phyloP scores from a whole-genome alignment of 1,139 yeast species.

The Yamadazyma siamensis region DNA sequence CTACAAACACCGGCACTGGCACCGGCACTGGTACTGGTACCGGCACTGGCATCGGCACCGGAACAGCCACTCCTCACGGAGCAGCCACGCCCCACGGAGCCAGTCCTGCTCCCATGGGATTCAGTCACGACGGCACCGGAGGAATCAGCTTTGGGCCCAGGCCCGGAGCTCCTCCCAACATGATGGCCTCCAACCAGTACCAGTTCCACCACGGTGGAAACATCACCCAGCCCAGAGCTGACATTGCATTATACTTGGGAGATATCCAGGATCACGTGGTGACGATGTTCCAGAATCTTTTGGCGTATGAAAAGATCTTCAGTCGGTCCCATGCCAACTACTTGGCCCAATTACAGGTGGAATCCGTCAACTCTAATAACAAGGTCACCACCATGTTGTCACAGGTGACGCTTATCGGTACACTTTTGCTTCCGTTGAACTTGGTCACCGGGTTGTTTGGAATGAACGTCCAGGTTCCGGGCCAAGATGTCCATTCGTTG shows the following conservation, averaged over 20 bases:
- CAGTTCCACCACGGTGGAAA: constrained; percentile 15
- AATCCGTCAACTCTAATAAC: constrained; percentile 80
- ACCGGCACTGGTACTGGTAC: no score
- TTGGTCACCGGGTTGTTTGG: constrained; percentile 91
- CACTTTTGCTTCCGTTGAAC: constrained; percentile 85
- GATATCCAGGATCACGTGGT: constrained; percentile 98
- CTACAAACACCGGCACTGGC: constrained; percentile 9
- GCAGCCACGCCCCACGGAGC: no score
- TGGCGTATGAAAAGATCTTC: constrained; percentile 89
- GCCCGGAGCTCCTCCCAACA: constrained; percentile 17
- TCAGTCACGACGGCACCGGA: constrained; percentile 14
- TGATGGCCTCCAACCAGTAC: constrained; percentile 16
- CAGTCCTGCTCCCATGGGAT: constrained; percentile 10
- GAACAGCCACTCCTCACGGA: no score
- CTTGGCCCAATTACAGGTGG: constrained; percentile 90
- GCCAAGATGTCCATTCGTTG: constrained; percentile 33
- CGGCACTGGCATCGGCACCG: no score
- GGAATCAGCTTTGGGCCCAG: constrained; percentile 20
- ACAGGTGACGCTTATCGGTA: constrained; percentile 86
- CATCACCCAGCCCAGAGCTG: constrained; percentile 69
- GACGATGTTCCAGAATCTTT: constrained; percentile 88
- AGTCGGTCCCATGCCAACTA: constrained; percentile 90
- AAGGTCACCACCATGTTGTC: constrained; percentile 84
- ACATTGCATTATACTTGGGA: constrained; percentile 83
- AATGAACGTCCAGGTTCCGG: constrained; percentile 92